These are phyloP conservation scores for Aspergillus clavatus DNA, from an alignment of 2,329 filamentous ascomycete species.

Conservation along the genomic window DNA sequence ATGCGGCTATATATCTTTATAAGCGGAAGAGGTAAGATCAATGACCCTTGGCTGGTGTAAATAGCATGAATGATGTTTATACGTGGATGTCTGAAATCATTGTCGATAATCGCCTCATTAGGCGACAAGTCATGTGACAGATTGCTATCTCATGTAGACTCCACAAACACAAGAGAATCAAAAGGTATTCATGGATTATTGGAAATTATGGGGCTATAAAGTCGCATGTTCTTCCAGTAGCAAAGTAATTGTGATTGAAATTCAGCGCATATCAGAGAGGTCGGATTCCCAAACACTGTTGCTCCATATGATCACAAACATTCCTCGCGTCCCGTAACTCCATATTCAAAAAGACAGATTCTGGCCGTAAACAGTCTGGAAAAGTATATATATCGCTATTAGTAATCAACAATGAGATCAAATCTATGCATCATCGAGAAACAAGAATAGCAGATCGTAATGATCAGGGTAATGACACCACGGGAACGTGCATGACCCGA, in stretches of 20 bases:
- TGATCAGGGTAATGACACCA: slow-evolving; percentile 15
- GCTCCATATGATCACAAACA: neutral
- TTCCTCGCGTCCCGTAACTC: neutral
- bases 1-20: no score
- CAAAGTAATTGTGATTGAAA: no score
- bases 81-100: no score
- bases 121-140: slow-evolving; percentile 3
- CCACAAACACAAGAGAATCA: neutral
- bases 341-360: neutral
- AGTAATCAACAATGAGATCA: neutral
- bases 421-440: neutral
- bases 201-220: no score
- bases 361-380: neutral
- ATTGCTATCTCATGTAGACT: neutral
- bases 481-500: slow-evolving; percentile 15
- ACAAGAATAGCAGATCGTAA: neutral
- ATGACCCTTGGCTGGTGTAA: neutral
- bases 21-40: no score
- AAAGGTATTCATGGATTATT: no score
- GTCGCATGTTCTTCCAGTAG: no score
- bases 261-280: neutral
- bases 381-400: neutral
- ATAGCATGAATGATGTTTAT: neutral
- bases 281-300: neutral
- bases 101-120: slow-evolving; percentile 1